Base-by-base conservation (phyloP, 352 stramenopile species). In the Phytophthora constricta region DNA sequence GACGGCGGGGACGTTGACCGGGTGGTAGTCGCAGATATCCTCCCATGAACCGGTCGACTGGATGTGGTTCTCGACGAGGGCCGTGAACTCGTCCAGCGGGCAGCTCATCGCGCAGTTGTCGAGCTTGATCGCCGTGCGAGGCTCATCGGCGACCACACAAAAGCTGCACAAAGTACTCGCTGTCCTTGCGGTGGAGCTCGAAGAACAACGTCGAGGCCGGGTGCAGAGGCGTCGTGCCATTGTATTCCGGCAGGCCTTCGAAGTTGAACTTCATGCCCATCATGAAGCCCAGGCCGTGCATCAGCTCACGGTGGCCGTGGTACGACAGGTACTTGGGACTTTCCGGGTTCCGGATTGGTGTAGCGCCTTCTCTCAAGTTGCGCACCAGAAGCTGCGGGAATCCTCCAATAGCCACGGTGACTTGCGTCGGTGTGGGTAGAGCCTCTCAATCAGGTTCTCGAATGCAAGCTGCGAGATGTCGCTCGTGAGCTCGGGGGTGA, bases 221-320 rank as follows among this genome's bases (percentile, higher is more conserved):
- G 42, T 90, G 74, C 20, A 94, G 51, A 31, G 85, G 66, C 25
- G 86, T 91, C 0, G 84, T 89, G 33, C 82, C 84, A 63, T 93
- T 89, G 71, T 79, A 91, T 23, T 78, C 60, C 16, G 80, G 71
- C 11, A 88, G 61, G 2, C 74, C 76, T 4, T 86, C 76, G 48
- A 94, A 94, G 56, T 94, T 76, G 58, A 89, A 92, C 31, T 87
- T 86, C 80, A 89, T 87, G 45, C 86, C 86, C 57, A 95, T 74
- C 79, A 95, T 86, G 53, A 89, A 89, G 5, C 86, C 86, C 17
- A 95, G 62, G 1, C 84, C 86, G 47, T 94, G 84, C 49, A 95
- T 82, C 20, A 95, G 75, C 58, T 95, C 86, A 43, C 86, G 84
- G 48, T 95, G 86, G 41, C 86, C 79, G 62, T 95, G 86, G 60